Evolutionary conservation across 2,329 filamentous ascomycete genomes (phyloP).

Genomic region (Ceratocystis eucalypticola): DNA sequence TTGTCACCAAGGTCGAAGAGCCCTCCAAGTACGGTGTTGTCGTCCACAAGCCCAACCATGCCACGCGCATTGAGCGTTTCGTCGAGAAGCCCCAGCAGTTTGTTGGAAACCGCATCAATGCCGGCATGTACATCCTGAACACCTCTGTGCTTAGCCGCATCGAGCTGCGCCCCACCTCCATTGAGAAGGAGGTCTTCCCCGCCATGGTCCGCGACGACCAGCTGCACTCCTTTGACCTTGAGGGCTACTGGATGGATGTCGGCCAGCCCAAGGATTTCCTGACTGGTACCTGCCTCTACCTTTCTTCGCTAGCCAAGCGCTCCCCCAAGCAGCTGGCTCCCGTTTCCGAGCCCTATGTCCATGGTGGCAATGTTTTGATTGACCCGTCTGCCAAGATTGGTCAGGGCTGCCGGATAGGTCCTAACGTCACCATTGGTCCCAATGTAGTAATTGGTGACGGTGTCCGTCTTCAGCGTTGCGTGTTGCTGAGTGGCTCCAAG

Average conservation of each 20-base stretch:
- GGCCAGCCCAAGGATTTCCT: constrained; percentile 98
- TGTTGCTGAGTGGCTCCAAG: constrained; percentile 77
- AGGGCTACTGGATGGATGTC: constrained; percentile 99
- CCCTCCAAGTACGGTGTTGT: constrained; percentile 98
- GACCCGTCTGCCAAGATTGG: constrained; percentile 91
- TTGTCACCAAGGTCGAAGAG: constrained; percentile 98
- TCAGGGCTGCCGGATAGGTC: constrained; percentile 95
- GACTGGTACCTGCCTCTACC: constrained; percentile 88
- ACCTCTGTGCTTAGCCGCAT: constrained; percentile 81
- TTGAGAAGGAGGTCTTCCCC: constrained; percentile 98
- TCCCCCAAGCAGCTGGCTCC: constrained; percentile 71
- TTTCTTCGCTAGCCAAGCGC: constrained; percentile 83
- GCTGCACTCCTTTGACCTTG: constrained; percentile 89
- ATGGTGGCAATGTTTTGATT: constrained; percentile 91
- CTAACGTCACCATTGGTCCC: constrained; percentile 91
- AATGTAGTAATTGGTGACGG: constrained; percentile 87
- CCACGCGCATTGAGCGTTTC: constrained; percentile 90
- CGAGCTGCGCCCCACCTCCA: constrained; percentile 89
- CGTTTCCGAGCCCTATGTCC: constrained; percentile 61
- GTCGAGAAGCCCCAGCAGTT: constrained; percentile 99
- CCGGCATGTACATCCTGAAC: constrained; percentile 96
- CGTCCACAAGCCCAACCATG: constrained; percentile 87
- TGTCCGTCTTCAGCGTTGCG: constrained; percentile 84
- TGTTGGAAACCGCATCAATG: constrained; percentile 96
- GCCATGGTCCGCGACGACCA: constrained; percentile 79